Evolutionary conservation across 805 yeast genomes (phyloP).

Genomic region (Pichia manshurica): DNA sequence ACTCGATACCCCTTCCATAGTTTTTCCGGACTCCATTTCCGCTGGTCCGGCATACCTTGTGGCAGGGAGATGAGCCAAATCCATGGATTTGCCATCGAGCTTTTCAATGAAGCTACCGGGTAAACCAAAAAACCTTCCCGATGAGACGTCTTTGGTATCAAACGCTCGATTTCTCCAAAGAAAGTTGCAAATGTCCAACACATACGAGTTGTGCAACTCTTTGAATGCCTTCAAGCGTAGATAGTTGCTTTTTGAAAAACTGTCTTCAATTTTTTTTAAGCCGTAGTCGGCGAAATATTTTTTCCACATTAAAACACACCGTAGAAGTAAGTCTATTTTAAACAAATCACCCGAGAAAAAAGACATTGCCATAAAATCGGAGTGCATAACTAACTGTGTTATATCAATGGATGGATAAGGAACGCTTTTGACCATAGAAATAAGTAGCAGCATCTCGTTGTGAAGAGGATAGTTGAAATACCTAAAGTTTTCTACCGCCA

Average conservation of each 20-base stretch:
- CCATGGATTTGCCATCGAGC: slow-evolving; percentile 29
- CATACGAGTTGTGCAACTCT: slow-evolving; percentile 41
- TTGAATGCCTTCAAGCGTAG: slow-evolving; percentile 22
- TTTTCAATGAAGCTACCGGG: slow-evolving; percentile 30
- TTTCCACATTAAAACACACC: slow-evolving; percentile 39
- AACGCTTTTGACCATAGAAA: slow-evolving; percentile 13
- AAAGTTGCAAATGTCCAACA: slow-evolving; percentile 51
- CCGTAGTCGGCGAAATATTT: slow-evolving; percentile 28
- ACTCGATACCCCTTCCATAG: neutral
- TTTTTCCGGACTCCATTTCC: too few relatives aligned
- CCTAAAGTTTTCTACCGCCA: neutral
- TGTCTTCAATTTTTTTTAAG: slow-evolving; percentile 10
- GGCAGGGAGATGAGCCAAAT: slow-evolving; percentile 47
- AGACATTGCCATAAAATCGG: slow-evolving; percentile 33
- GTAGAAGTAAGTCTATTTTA: slow-evolving; percentile 33
- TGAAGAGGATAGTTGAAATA: neutral
- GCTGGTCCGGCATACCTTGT: slow-evolving; percentile 34
- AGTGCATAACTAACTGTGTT: slow-evolving; percentile 34
- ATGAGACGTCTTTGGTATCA: slow-evolving; percentile 29
- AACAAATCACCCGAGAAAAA: slow-evolving; percentile 40
- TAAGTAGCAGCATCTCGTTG: neutral
- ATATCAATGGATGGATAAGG: slow-evolving; percentile 22
- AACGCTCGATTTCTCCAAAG: slow-evolving; percentile 54
- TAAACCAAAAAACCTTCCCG: slow-evolving; percentile 36
- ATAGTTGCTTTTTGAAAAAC: neutral